Base-by-base conservation (phyloP, 116 monocot species). In the Trichopus zeylanicus region DNA sequence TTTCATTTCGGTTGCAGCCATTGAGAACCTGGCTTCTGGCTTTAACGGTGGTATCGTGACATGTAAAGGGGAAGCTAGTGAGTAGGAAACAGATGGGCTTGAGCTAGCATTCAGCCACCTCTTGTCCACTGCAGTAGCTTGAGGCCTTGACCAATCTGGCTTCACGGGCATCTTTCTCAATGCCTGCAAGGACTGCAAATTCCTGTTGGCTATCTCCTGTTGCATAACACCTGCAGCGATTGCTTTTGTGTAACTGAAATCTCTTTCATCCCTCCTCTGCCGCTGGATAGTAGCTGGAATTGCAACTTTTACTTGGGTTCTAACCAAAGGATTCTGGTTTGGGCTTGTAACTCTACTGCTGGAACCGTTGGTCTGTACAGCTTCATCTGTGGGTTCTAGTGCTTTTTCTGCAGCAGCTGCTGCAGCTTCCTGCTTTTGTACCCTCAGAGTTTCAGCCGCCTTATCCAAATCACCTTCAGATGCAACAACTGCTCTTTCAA, bases 381-480 rank as follows among this genome's bases (percentile, higher is more conserved):
- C 42, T 24, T 74, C 76, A 38, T 47, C 53, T n/a, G n/a, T n/a
- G 26, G 60, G 29, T 62, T 71, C 73, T 42, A 63, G 76, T 8
- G 37, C n/a, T 37, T 78, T 85, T 19, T 32, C 52, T 13, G 65
- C 25, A 10, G 65, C 13, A 31, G 54, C 62, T 3, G 55, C 62
- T 3, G 59, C 21, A 27, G 66, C 10, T 57, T 76, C 83, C 68
- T 84, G 81, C 57, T 82, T 90, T 20, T 79, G 84, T 5, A 53
- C 48, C 27, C 68, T 82, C 58, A 97, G 48, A 51, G 20, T 55
- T 23, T 80, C 87, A 18, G 72, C 75, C 11, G 91, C 76, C 68
- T 80, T 86, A 27, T 77, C 63, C 54, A 97, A 56, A 65, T 97
- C 91, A 57, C 97, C 97, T 51, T 87, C 91, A 33, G 71, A 73